Evolutionary conservation across 371 early-diverging fungal genomes (phyloP).

Genomic region (Lichtheimia corymbifera): DNA sequence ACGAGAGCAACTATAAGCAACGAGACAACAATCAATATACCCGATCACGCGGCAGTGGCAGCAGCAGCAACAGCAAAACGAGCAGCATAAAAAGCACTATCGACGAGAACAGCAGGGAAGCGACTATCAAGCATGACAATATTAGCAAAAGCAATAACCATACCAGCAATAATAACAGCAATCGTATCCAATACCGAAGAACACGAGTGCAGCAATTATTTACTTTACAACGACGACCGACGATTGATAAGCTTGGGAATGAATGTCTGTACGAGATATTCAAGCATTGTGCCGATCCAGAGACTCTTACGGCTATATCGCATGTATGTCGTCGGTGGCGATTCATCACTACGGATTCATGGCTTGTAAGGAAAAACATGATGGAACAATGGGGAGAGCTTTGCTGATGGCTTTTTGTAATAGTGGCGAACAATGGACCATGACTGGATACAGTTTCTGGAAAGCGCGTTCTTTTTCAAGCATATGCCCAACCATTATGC

Average conservation of each 20-base stretch:
- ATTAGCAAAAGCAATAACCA: not conserved
- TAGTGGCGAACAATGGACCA: constrained; percentile 15
- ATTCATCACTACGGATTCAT: not conserved
- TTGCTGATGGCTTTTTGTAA: not conserved
- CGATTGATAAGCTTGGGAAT: constrained; percentile 1
- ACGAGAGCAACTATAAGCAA: not conserved
- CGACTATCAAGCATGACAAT: not conserved
- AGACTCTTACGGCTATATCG: constrained; percentile 3
- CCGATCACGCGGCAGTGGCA: not conserved
- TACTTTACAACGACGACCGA: not conserved
- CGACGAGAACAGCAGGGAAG: not conserved
- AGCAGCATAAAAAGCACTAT: not conserved
- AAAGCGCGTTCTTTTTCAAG: not conserved
- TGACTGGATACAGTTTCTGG: constrained; percentile 9
- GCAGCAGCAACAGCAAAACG: not conserved
- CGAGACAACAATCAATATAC: not conserved
- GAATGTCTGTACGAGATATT: constrained; percentile 17
- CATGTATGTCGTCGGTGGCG: constrained; percentile 19
- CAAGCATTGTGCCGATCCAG: constrained; percentile 3
- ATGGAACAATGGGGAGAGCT: not conserved
- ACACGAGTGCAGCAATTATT: not conserved
- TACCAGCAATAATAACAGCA: not conserved
- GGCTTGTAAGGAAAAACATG: constrained; percentile 8
- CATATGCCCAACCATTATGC: not conserved
- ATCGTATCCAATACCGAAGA: not conserved